These are phyloP conservation scores for Rostrohypoxylon terebratum DNA, from an alignment of 495 filamentous ascomycete genomes.

Conservation along the genomic window DNA sequence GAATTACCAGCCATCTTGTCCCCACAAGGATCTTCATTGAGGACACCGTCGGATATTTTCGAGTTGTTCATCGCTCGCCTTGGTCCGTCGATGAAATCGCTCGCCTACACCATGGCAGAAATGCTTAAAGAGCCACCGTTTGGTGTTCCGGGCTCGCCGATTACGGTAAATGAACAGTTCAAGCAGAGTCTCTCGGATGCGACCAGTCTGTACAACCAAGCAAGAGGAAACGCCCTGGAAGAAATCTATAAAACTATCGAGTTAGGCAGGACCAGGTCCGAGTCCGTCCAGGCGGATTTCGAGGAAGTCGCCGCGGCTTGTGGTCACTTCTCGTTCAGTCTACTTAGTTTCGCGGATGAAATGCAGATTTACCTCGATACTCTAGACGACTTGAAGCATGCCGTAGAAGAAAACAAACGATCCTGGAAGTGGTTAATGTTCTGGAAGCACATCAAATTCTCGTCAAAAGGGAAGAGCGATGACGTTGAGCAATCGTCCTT, in stretches of 20 bases:
- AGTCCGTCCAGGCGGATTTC: constrained; percentile 88
- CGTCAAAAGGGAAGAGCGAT: constrained; percentile 51
- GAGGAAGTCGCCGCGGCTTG: constrained; percentile 97
- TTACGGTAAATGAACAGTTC: constrained; percentile 82
- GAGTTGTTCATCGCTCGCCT: constrained; percentile 85
- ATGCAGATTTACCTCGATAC: constrained; percentile 84
- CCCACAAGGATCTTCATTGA: constrained; percentile 49
- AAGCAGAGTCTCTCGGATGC: constrained; percentile 81
- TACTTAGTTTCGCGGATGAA: constrained; percentile 90
- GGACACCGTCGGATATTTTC: constrained; percentile 82
- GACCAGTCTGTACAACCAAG: constrained; percentile 77
- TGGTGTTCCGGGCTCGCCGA: constrained; percentile 70
- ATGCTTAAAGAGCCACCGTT: constrained; percentile 91
- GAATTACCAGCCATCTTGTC: constrained; percentile 30
- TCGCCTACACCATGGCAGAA: constrained; percentile 88
- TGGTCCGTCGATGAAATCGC: constrained; percentile 94
- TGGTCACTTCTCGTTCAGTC: constrained; percentile 91
- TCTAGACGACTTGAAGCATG: constrained; percentile 82
- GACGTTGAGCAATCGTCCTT: constrained; percentile 63
- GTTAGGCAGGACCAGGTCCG: constrained; percentile 69
- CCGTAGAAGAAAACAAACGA: constrained; percentile 67
- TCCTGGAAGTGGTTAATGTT: constrained; percentile 91
- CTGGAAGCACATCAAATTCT: constrained; percentile 66
- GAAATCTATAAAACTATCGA: constrained; percentile 82
- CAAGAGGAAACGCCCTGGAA: constrained; percentile 78